Evolutionary conservation across 2,329 filamentous ascomycete genomes (phyloP), one percentile per base, ranked within the genome.

Genomic region (Beauveria rudraprayagi): DNA sequence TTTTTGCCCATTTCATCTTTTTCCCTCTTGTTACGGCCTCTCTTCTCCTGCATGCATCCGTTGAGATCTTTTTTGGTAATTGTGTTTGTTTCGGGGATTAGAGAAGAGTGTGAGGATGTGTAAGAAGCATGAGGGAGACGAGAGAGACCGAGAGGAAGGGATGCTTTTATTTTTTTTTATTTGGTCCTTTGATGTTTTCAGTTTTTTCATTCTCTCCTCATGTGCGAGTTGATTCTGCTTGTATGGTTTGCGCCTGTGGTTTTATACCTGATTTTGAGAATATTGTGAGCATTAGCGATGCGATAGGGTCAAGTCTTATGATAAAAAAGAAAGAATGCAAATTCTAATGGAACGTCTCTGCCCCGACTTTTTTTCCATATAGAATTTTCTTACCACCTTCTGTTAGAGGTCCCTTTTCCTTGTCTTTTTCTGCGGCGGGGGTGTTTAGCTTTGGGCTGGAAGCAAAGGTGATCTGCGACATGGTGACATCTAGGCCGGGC

Each of bases 281-380:
- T 61, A 56, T 56, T 56, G 47, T 61, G 54, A 56, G 60, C 60
- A 61, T 61, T 61, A 61, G 60, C 60, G 60, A 61, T 61, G 60
- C 54, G 60, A 61, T 52, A 56, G 54, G 60, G 60, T 52, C 60
- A 61, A 56, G 46, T 61, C 51, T 61, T 52, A 60, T 60, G 56
- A 60, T 60, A 40, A 47, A 41, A 41, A 52, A 41, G 37, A 34
- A 55, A 56, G 52, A 61, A 56, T 61, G 52, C 34, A 56, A 54
- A 16, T 56, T 48, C 28, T 40, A 22, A 50, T 41, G 52, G 47
- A 34, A 6, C 22, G 2, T 54, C 41, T 50, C 50, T 43, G 3
- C 6, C 3, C 17, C 6, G 34, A 41, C 17, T 22, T 28, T 14
- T 19, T 41, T 51, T 51, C 22, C 19, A 4, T 57, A 22, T 7